Conservation (phyloP, 73 alveolate genomes). For the Tetrahymena malaccensis region DNA sequence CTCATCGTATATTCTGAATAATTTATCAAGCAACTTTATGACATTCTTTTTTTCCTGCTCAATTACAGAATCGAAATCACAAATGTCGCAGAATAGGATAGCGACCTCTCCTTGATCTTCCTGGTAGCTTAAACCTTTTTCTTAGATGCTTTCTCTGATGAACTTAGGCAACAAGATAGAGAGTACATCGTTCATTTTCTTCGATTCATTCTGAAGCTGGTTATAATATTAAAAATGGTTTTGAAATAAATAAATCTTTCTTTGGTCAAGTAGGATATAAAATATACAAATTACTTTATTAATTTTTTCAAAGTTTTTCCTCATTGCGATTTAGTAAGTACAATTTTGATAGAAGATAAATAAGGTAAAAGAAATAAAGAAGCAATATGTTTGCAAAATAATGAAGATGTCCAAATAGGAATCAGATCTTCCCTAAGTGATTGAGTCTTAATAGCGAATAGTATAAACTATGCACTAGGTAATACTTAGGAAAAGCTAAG, state of each 20-base stretch:
- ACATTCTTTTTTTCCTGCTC: conserved; percentile 15
- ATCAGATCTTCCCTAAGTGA: neutral
- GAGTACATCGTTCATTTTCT: conserved; percentile 25
- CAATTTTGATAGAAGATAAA: neutral
- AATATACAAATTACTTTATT: neutral
- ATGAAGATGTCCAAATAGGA: neutral
- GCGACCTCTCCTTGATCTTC: conserved; percentile 51
- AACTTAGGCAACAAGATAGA: conserved; percentile 39
- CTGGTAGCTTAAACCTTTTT: conserved; percentile 11
- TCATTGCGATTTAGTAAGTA: neutral
- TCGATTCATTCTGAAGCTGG: conserved; percentile 5
- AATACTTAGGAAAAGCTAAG: neutral
- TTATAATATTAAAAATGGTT: neutral
- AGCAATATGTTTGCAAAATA: neutral
- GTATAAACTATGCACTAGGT: neutral
- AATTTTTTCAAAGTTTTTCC: neutral
- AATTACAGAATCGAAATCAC: conserved; percentile 39
- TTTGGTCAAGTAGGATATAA: neutral
- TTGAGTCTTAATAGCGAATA: neutral
- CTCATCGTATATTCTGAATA: conserved; percentile 32
- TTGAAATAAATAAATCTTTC: too few species aligned
- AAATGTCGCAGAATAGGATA: conserved; percentile 48
- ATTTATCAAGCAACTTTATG: conserved; percentile 14
- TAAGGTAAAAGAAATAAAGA: neutral
- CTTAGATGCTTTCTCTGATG: conserved; percentile 40